A percentile compares a stretch with the other conserved stretches of the same genome.
Evolutionary conservation across 257 asterid species (phyloP).

Genomic region (Scutellaria barbata): DNA sequence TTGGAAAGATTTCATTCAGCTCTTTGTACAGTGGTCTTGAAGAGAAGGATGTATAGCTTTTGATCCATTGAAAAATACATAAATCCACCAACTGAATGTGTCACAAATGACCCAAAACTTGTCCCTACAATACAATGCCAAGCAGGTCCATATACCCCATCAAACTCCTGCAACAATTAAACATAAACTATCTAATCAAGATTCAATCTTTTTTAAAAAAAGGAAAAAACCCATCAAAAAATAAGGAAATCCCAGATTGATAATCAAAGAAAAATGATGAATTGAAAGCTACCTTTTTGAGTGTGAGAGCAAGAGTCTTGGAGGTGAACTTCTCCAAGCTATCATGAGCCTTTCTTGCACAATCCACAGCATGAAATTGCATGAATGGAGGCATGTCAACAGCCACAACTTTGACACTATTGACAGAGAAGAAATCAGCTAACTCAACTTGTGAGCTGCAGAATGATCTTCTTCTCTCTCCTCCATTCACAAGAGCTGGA

Average conservation of each 20-base stretch:
- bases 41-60: conserved; percentile 70
- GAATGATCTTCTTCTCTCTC: conserved; percentile 72
- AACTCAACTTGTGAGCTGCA: conserved; percentile 67
- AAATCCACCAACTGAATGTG: conserved; percentile 87
- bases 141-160: conserved; percentile 88
- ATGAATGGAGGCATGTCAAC: conserved; percentile 96
- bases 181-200: conserved; percentile 33
- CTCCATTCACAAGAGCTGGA: conserved; percentile 37
- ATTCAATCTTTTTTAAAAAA: background rate
- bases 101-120: conserved; percentile 87
- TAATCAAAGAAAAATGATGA: background rate
- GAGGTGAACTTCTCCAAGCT: conserved; percentile 97
- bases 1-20: conserved; percentile 43
- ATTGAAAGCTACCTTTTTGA: conserved; percentile 66
- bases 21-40: conserved; percentile 86
- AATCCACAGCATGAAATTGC: conserved; percentile 95
- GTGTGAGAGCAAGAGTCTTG: conserved; percentile 82
- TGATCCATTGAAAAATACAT: conserved; percentile 89
- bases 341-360: conserved; percentile 85
- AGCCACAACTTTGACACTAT: conserved; percentile 82
- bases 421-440: conserved; percentile 69
- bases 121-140: conserved; percentile 92
- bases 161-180: conserved; percentile 67
- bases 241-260: background rate
- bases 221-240: background rate